Evolutionary conservation across 2,329 filamentous ascomycete species (phyloP).

Genomic region (Fusarium tjaetaba): DNA sequence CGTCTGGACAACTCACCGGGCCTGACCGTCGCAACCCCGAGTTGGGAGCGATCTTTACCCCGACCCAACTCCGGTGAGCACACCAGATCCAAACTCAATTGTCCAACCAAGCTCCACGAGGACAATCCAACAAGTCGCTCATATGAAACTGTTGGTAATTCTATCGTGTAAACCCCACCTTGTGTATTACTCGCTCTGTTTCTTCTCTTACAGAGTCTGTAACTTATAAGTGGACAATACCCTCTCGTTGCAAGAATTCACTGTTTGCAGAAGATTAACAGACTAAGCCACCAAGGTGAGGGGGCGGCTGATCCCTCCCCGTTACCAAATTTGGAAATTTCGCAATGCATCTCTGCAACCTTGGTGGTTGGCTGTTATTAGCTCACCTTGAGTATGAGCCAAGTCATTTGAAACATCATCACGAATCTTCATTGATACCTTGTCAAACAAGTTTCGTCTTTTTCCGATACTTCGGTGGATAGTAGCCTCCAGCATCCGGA

Average conservation of each 20-base stretch:
- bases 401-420: not conserved
- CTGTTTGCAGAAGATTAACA: not conserved
- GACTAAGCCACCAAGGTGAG: slow-evolving; percentile 16
- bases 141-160: slow-evolving; percentile 27
- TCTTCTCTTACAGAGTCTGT: not conserved
- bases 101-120: slow-evolving; percentile 12
- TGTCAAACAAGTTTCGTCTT: slow-evolving; percentile 2
- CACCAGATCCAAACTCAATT: slow-evolving; percentile 25
- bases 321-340: slow-evolving; percentile 12
- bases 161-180: slow-evolving; percentile 16
- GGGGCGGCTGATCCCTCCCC: slow-evolving; percentile 1
- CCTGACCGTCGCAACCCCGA: slow-evolving; percentile 27
- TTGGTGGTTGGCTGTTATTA: slow-evolving; percentile 8
- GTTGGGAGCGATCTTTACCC: slow-evolving; percentile 15
- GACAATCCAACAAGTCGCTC: slow-evolving; percentile 17
- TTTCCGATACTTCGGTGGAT: slow-evolving; percentile 1
- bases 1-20: slow-evolving; percentile 14
- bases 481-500: not conserved
- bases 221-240: not conserved
- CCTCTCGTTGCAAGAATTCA: not conserved
- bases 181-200: not conserved
- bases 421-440: not conserved
- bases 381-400: not conserved
- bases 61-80: slow-evolving; percentile 30
- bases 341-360: not conserved